Base-by-base conservation (phyloP, 768 basidiomycete genomes). In the Naganishia onofrii region DNA sequence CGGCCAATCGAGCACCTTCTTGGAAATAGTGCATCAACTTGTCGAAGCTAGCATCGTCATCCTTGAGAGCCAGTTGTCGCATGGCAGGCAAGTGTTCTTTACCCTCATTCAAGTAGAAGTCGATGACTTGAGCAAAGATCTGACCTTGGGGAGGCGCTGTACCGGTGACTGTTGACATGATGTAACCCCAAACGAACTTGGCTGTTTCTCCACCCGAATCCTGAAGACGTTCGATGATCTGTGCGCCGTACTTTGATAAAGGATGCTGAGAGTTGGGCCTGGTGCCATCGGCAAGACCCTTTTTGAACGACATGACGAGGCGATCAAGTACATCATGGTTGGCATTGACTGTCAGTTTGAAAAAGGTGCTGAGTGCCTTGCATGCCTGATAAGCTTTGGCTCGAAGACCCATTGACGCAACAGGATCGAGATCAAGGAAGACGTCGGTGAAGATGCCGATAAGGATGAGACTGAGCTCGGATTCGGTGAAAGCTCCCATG, bases 91-190 rank as follows among this genome's bases (percentile, higher is more conserved):
- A 26, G 48, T 51, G 48, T 12, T 51, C n/a, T 26, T 51, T n/a
- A 7, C 48, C 48, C 7, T 51, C 48, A 26, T n/a, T 51, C 48
- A 51, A 23, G 21, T 51, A 51, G 23, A n/a, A 51, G 3, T 51
- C 48, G 48, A 51, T 51, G 48, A 51, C 48, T 26, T 51, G 48
- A 12, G 48, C 48, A 51, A 51, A 51, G 48, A 51, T 51, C n/a
- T 51, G 48, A 51, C 48, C 48, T 51, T 51, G 48, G 23, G 48
- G 48, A 3, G 48, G 48, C 7, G 48, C 48, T 51, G n/a, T 17
- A 51, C 48, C 48, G 23, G 48, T 51, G 3, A 51, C 48, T 3
- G 48, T 51, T n/a, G 48, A 51, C 48, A 51, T 51, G 48, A 51
- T 51, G n/a, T 51, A 51, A 7, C 48, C 48, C 48, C 48, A 51